Base-by-base conservation (phyloP, 2,329 filamentous ascomycete species). In the Conoideocrella luteorostrata region DNA sequence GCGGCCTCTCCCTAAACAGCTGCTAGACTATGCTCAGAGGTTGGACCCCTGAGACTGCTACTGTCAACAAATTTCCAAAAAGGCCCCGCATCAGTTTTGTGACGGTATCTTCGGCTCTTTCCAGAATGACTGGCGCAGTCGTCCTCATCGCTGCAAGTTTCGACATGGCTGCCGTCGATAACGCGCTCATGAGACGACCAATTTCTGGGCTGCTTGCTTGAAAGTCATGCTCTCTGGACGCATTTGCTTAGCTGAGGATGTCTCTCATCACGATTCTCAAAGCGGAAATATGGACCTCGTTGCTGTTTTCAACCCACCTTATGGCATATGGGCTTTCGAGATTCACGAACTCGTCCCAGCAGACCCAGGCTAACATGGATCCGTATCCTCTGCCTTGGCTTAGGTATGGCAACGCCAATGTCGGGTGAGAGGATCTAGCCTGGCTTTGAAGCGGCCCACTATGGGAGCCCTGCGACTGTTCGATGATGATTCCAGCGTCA, bases 21-120 rank as follows among this genome's bases (percentile, higher is more conserved):
- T 52, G 48, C 50, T 46, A 52, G 39, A 48, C 45, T 46, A 52
- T 49, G 39, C 50, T 52, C 36, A 49, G 38, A 17, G 50, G 50
- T 12, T 45, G 44, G 29, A 50, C 50, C 20, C 47, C 48, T 1
- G 50, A 52, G 23, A 47, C 50, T 17, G 50, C 50, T 12, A 47
- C 43, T 5, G 50, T 52, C 36, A 52, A 13, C 13, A 52, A 28
- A 34, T 52, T 52, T n/a, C 50, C 50, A 43, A 48, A 52, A 4
- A 52, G 44, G 10, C 50, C 50, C 33, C 50, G 45, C 50, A 52
- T 52, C 35, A 52, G 26, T 30, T 41, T 48, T 15, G 48, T 52
- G 13, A 50, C 46, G 1, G 48, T 52, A n/a, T 52, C 50, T 20
- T 51, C 49, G 6, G 47, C 49, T 20, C 45, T 43, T n/a, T 37